These are phyloP conservation scores for Cyberlindnera maritima DNA, from an alignment of 805 yeast species.

Conservation along the genomic window DNA sequence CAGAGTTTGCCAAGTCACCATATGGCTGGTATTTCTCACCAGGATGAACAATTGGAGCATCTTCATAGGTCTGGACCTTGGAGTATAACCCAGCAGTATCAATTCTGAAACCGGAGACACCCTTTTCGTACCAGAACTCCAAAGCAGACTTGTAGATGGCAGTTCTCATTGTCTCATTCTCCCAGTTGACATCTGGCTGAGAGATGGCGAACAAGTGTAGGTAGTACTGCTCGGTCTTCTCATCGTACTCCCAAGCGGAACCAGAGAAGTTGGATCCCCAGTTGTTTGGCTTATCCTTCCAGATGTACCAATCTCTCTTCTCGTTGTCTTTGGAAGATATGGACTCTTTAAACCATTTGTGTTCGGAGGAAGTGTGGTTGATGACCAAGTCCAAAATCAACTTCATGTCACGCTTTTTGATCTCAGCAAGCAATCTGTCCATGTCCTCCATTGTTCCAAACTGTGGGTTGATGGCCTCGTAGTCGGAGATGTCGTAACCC, in stretches of 20 bases:
- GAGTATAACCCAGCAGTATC: slow-evolving; percentile 54
- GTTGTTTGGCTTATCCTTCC: slow-evolving; percentile 58
- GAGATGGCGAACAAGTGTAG: slow-evolving; percentile 48
- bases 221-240: slow-evolving; percentile 52
- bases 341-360: slow-evolving; percentile 57
- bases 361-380: slow-evolving; percentile 56
- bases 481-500: slow-evolving; percentile 61
- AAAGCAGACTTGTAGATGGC: slow-evolving; percentile 45
- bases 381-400: slow-evolving; percentile 55
- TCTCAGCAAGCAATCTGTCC: slow-evolving; percentile 44
- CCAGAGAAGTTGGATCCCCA: slow-evolving; percentile 54
- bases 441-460: slow-evolving; percentile 56
- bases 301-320: slow-evolving; percentile 60
- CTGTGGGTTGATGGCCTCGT: slow-evolving; percentile 48
- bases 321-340: slow-evolving; percentile 47
- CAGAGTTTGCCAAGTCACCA: slow-evolving; percentile 34
- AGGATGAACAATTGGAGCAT: slow-evolving; percentile 46
- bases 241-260: slow-evolving; percentile 57
- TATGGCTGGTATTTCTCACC: slow-evolving; percentile 40
- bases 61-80: slow-evolving; percentile 43
- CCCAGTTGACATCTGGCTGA: slow-evolving; percentile 67
- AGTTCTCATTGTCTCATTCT: slow-evolving; percentile 34
- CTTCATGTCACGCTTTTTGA: slow-evolving; percentile 49
- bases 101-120: slow-evolving; percentile 58
- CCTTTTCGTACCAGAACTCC: slow-evolving; percentile 52